Conservation (phyloP, 2,329 filamentous ascomycete genomes). For the Diaporthe aspalathi region DNA sequence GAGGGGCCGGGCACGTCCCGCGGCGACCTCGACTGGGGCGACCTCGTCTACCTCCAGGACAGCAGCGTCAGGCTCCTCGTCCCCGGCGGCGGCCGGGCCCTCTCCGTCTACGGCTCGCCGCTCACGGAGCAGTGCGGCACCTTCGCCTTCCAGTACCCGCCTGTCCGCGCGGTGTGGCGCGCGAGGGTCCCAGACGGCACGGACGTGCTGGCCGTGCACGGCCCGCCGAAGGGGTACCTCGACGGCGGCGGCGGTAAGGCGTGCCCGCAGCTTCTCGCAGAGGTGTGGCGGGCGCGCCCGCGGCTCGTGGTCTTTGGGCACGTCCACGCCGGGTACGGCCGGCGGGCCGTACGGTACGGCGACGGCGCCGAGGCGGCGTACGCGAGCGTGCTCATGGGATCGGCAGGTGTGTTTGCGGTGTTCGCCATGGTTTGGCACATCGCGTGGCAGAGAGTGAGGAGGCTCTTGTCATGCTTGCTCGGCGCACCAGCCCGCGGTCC, state of each 20-base stretch:
- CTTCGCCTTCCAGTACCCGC: constrained; percentile 31
- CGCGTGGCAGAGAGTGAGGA: background rate
- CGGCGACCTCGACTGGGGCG: constrained; percentile 25
- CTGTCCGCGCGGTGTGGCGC: constrained; percentile 4
- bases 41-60: constrained; percentile 25
- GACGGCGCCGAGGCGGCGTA: background rate
- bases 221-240: constrained; percentile 22
- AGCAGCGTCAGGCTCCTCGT: background rate
- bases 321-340: constrained; percentile 22
- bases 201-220: constrained; percentile 23
- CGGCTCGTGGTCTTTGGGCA: constrained; percentile 25
- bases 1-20: background rate
- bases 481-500: background rate
- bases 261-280: constrained; percentile 6
- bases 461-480: background rate
- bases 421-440: background rate
- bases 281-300: constrained; percentile 20
- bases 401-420: background rate
- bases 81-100: background rate
- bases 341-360: background rate
- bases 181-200: constrained; percentile 7
- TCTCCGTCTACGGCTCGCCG: constrained; percentile 23
- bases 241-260: constrained; percentile 19
- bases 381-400: constrained; percentile 3
- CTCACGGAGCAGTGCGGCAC: constrained; percentile 30